Evolutionary conservation across 495 filamentous ascomycete genomes (phyloP).

Genomic region (Neurospora sp.): DNA sequence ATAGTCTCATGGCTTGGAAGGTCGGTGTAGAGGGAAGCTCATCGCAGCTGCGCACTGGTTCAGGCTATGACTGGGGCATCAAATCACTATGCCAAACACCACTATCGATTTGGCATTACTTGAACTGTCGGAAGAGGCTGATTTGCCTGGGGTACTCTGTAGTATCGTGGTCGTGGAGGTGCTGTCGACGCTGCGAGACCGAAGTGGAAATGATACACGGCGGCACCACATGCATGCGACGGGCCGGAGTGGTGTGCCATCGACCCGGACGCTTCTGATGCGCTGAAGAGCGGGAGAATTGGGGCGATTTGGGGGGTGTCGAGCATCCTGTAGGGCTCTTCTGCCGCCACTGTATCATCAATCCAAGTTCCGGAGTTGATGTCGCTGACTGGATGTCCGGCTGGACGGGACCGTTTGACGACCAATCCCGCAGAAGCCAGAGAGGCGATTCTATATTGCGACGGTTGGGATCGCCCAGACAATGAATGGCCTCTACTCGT

Average conservation of each 20-base stretch:
- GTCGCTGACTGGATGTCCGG: not conserved
- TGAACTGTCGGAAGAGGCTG: not conserved
- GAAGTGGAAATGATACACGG: not conserved
- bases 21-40: slow-evolving; percentile 4
- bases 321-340: not conserved
- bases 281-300: not conserved
- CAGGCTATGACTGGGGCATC: not conserved
- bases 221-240: not conserved
- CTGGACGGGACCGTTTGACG: not conserved
- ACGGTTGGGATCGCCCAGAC: not conserved
- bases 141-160: not conserved
- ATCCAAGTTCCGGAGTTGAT: not conserved
- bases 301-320: not conserved
- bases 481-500: not conserved
- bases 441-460: not conserved
- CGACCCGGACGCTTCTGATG: not conserved
- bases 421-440: not conserved
- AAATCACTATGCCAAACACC: not conserved
- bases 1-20: not conserved
- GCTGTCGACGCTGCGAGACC: not conserved
- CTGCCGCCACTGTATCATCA: not conserved
- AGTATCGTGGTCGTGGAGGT: not conserved
- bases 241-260: not conserved
- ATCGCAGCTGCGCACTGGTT: slow-evolving; percentile 18
- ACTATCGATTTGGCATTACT: not conserved